phyloP scores from a whole-genome alignment of 164 flowering plant species.

The Vitis rotundifolia region DNA sequence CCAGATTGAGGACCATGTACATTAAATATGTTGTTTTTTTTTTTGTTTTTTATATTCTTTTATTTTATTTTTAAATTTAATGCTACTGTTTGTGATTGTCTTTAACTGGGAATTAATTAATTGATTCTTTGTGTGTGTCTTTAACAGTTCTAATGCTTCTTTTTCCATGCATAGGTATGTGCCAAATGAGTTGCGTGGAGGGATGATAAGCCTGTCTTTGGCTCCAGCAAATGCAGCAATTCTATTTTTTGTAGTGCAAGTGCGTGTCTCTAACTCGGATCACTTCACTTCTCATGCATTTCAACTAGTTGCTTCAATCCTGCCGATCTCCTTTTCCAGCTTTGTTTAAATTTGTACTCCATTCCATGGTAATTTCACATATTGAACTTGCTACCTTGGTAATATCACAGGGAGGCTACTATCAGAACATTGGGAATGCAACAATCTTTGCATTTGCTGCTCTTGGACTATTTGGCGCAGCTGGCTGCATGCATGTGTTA shows the following conservation, averaged over 20 bases:
- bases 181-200: conserved; percentile 90
- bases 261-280: conserved; percentile 20
- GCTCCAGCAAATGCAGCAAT: conserved; percentile 79
- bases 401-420: conserved; percentile 62
- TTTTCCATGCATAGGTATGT: conserved; percentile 58
- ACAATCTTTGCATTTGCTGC: conserved; percentile 63
- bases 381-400: not conserved
- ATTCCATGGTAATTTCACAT: not conserved
- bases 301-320: not conserved
- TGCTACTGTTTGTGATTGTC: not conserved
- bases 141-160: not conserved
- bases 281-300: not conserved
- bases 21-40: not conserved
- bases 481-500: conserved; percentile 70
- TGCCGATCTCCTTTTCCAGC: not conserved
- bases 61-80: not conserved
- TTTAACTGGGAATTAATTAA: no score
- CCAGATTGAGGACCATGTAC: conserved; percentile 86
- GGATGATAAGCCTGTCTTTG: conserved; percentile 80
- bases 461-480: conserved; percentile 65
- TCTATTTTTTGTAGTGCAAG: conserved; percentile 55
- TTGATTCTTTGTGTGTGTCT: no score
- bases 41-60: not conserved
- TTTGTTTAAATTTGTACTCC: not conserved
- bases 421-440: conserved; percentile 57